These are phyloP conservation scores for Acanthamoeba sp. DNA, from an alignment of 208 protist genomes.

Conservation along the genomic window DNA sequence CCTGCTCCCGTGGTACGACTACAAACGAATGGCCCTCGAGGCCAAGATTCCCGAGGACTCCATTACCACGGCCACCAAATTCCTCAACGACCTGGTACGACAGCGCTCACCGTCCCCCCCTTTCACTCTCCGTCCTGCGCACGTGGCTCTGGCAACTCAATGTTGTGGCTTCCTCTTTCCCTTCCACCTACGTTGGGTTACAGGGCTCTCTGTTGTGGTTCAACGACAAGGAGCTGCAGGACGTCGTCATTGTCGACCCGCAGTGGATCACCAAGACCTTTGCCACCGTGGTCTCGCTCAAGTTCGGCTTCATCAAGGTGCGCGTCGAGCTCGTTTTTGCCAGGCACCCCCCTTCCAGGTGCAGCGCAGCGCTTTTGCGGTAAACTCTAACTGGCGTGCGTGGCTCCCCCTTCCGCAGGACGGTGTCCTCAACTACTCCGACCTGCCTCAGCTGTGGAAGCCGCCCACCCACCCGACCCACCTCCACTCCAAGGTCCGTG, in stretches of 20 bases:
- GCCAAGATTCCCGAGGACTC: conserved; percentile 66
- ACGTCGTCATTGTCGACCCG: conserved; percentile 70
- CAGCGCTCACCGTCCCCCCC: background rate
- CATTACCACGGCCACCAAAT: conserved; percentile 23
- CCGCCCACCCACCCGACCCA: conserved; percentile 63
- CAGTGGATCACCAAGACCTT: conserved; percentile 78
- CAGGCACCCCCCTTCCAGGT: no score
- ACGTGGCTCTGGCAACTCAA: background rate
- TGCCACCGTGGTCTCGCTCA: conserved; percentile 73
- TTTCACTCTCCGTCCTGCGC: no score
- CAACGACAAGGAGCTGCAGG: conserved; percentile 65
- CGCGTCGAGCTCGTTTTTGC: background rate
- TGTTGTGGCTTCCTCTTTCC: background rate
- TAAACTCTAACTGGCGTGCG: no score
- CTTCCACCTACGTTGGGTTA: background rate
- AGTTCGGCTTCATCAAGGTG: conserved; percentile 72
- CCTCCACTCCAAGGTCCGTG: conserved; percentile 30
- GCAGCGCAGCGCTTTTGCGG: no score
- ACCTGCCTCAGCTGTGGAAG: conserved; percentile 76
- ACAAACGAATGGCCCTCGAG: conserved; percentile 31
- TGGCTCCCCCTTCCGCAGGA: background rate
- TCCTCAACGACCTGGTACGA: conserved; percentile 65
- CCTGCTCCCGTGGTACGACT: conserved; percentile 39
- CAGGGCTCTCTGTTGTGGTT: conserved; percentile 72
- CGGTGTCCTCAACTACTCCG: conserved; percentile 38